Evolutionary conservation across 2,329 filamentous ascomycete species (phyloP).

Genomic region (Scortechinia acanthostroma): DNA sequence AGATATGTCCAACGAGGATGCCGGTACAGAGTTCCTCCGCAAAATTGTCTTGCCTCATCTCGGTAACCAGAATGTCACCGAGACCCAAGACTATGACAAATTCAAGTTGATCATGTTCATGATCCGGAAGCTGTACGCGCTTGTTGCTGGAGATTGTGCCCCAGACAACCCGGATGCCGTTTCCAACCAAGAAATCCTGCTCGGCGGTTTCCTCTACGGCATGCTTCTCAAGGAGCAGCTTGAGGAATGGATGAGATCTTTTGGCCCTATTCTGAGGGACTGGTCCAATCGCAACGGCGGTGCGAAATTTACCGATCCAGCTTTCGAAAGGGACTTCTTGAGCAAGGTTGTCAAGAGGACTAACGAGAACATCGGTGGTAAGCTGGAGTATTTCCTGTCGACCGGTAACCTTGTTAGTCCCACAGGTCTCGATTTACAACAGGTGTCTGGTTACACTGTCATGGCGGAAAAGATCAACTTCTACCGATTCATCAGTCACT

Average conservation of each 20-base stretch:
- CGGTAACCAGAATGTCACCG: slow-evolving; percentile 76
- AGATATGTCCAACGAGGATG: slow-evolving; percentile 79
- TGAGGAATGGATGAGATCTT: slow-evolving; percentile 70
- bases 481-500: slow-evolving; percentile 94
- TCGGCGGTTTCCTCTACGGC: slow-evolving; percentile 88
- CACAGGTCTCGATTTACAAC: slow-evolving; percentile 87
- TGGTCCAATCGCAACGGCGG: slow-evolving; percentile 46
- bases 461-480: slow-evolving; percentile 99
- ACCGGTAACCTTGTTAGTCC: slow-evolving; percentile 89
- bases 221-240: slow-evolving; percentile 93
- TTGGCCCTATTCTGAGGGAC: slow-evolving; percentile 45
- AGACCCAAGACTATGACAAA: slow-evolving; percentile 81
- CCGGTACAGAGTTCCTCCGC: slow-evolving; percentile 82
- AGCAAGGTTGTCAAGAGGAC: slow-evolving; percentile 71
- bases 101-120: slow-evolving; percentile 92
- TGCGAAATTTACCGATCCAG: slow-evolving; percentile 70
- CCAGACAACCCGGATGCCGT: slow-evolving; percentile 95
- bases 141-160: slow-evolving; percentile 86
- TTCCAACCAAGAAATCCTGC: slow-evolving; percentile 88
- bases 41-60: slow-evolving; percentile 88
- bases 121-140: slow-evolving; percentile 87
- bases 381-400: slow-evolving; percentile 89
- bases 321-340: slow-evolving; percentile 75
- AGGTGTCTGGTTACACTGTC: slow-evolving; percentile 89
- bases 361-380: slow-evolving; percentile 81